These are phyloP conservation scores for Hypoxylon sp. DNA, from an alignment of 2,329 filamentous ascomycete genomes.

Conservation along the genomic window DNA sequence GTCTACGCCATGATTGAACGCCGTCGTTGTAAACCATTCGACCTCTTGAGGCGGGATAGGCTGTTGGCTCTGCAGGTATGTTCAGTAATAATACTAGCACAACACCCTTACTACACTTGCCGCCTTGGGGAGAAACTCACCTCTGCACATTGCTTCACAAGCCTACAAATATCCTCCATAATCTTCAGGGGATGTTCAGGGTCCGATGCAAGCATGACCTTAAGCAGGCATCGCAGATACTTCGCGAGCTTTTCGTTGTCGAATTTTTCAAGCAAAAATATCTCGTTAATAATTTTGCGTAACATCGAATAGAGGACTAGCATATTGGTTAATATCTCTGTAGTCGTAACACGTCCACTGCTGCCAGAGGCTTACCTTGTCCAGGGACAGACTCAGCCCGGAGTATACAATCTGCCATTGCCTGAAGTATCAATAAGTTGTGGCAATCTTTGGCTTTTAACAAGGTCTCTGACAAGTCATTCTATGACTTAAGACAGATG, in stretches of 20 bases:
- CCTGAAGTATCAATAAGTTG: constrained; percentile 67
- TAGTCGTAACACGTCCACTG: neutral
- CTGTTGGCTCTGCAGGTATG: constrained; percentile 55
- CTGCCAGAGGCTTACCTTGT: constrained; percentile 59
- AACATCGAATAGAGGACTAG: constrained; percentile 68
- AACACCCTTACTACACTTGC: neutral
- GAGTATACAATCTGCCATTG: constrained; percentile 77
- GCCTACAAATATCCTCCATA: constrained; percentile 72
- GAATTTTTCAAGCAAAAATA: constrained; percentile 71
- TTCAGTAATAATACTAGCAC: constrained; percentile 1
- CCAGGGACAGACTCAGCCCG: constrained; percentile 65
- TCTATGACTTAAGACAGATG: constrained; percentile 76
- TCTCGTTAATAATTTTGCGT: constrained; percentile 78
- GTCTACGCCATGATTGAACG: constrained; percentile 80
- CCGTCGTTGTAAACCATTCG: constrained; percentile 80
- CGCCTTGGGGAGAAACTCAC: constrained; percentile 55
- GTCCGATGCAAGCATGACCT: constrained; percentile 72
- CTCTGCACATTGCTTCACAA: constrained; percentile 66
- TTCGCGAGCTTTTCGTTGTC: constrained; percentile 75
- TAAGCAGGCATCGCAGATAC: constrained; percentile 85
- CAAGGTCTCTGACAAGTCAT: constrained; percentile 74
- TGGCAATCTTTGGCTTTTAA: constrained; percentile 63
- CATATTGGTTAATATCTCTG: constrained; percentile 18
- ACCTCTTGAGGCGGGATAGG: constrained; percentile 77
- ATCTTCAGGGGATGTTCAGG: constrained; percentile 71